A percentile compares a stretch with the other conserved stretches of the same genome.
Evolutionary conservation across 768 basidiomycete species (phyloP).

Genomic region (Lactifluus pinguis): DNA sequence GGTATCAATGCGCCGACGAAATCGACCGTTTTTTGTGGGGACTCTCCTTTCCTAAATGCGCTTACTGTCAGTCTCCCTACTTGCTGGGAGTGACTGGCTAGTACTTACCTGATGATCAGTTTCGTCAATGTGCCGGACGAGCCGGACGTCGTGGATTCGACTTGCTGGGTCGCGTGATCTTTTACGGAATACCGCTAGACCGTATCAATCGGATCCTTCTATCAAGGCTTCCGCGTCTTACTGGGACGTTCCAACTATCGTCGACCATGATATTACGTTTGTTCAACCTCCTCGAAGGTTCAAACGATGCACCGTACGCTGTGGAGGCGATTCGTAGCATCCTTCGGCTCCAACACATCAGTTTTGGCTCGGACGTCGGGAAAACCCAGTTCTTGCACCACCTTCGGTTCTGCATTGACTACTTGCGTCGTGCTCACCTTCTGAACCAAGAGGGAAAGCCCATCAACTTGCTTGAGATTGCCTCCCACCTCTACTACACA

Average conservation of each 20-base stretch:
- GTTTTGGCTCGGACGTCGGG: slow-evolving; percentile 46
- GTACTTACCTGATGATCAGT: slow-evolving; percentile 31
- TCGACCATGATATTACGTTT: slow-evolving; percentile 57
- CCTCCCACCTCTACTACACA: slow-evolving; percentile 50
- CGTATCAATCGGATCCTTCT: slow-evolving; percentile 55
- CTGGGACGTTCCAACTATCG: slow-evolving; percentile 57
- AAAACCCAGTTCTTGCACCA: slow-evolving; percentile 54
- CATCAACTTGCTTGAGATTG: slow-evolving; percentile 46
- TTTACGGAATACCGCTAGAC: slow-evolving; percentile 58
- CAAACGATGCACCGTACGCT: slow-evolving; percentile 40
- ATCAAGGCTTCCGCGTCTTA: slow-evolving; percentile 52
- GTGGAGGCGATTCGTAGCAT: slow-evolving; percentile 42
- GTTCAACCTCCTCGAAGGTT: slow-evolving; percentile 58
- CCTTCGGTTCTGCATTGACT: slow-evolving; percentile 62
- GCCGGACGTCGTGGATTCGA: slow-evolving; percentile 68
- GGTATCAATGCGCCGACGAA: slow-evolving; percentile 71
- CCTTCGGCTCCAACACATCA: slow-evolving; percentile 49
- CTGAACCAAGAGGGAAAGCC: slow-evolving; percentile 46
- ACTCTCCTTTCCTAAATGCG: slow-evolving; percentile 51
- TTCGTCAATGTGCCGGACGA: slow-evolving; percentile 65
- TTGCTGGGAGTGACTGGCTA: not conserved
- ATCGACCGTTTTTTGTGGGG: slow-evolving; percentile 54
- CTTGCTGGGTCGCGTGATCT: slow-evolving; percentile 60
- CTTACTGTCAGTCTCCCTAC: slow-evolving; percentile 39
- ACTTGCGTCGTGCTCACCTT: slow-evolving; percentile 48